Base-by-base conservation (phyloP, 441 rosid species). In the Viola pubescens region DNA sequence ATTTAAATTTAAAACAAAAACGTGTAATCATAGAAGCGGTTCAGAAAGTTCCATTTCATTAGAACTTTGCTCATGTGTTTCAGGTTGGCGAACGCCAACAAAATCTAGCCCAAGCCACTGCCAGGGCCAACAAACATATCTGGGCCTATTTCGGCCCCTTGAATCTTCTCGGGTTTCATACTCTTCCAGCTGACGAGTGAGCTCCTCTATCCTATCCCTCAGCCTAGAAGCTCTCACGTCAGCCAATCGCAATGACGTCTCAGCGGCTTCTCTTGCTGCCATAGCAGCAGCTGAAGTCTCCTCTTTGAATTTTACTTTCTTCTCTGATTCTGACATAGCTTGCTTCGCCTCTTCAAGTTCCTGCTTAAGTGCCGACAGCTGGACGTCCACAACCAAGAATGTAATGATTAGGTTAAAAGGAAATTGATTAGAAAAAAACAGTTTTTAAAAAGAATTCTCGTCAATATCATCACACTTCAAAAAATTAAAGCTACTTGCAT, bases 81-180 rank as follows among this genome's bases (percentile, higher is more conserved):
- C 89, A 61, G 79, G 58, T 56, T 52, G 77, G 65, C 56, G 77
- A 49, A 67, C 26, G 52, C 97, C 98, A 9, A 86, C 97, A 64
- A 86, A 80, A 75, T 87, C 94, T 54, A 89, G 51, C 44, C 98
- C 97, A 38, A 92, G 96, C 92, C 95, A 91, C 70, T 92, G 98
- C 98, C 96, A 89, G 3, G 95, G 98, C 97, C 98, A 92, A 67
- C 98, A 92, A 42, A 72, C 88, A 63, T 89, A 92, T 70, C 97
- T 81, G 7, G 91, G 72, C 44, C 80, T 64, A 63, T 68, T 74
- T 48, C 61, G 76, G 40, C 84, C 73, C 61, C 74, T 77, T 6
- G 75, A 63, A 59, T 88, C 91, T 72, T 81, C 74, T 65, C 77
- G 82, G 11, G 85, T 76, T 70, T 94, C 96, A 59, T 81, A 65